Evolutionary conservation across 805 yeast genomes (phyloP).

Genomic region (Danielia reshetovae): DNA sequence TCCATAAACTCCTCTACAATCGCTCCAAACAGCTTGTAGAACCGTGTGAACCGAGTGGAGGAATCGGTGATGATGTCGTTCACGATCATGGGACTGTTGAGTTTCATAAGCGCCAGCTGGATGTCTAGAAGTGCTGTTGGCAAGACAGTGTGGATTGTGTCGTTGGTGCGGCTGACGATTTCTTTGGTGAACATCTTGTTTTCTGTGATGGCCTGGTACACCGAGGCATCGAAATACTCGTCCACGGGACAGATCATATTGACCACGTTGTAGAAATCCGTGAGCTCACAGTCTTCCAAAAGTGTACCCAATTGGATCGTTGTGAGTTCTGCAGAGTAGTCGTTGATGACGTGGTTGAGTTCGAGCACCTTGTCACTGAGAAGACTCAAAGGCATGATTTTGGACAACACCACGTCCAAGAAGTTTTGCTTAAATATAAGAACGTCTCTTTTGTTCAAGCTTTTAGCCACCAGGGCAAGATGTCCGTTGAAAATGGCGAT

Average conservation of each 20-base stretch:
- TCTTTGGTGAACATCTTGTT: conserved; percentile 51
- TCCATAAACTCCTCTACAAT: conserved; percentile 36
- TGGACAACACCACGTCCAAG: conserved; percentile 53
- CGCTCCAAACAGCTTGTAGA: conserved; percentile 37
- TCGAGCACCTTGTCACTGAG: conserved; percentile 35
- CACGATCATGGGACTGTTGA: conserved; percentile 61
- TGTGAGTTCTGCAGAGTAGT: conserved; percentile 36
- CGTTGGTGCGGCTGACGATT: conserved; percentile 41
- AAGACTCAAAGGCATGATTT: conserved; percentile 45
- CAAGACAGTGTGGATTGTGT: conserved; percentile 45
- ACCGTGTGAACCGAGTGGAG: conserved; percentile 45
- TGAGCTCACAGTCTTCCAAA: conserved; percentile 49
- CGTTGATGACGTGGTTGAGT: conserved; percentile 30
- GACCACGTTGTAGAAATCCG: conserved; percentile 58
- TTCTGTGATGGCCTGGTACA: conserved; percentile 63
- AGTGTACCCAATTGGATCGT: conserved; percentile 45
- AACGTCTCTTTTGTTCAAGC: conserved; percentile 29
- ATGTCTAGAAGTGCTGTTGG: conserved; percentile 60
- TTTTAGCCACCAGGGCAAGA: conserved; percentile 22
- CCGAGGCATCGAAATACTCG: conserved; percentile 53
- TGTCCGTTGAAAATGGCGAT: conserved; percentile 36
- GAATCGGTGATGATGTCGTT: conserved; percentile 52
- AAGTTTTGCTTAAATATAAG: conserved; percentile 53
- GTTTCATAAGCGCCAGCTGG: conserved; percentile 53
- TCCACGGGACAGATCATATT: conserved; percentile 68